Evolutionary conservation across 108 stramenopile genomes (phyloP).

Genomic region (Cyclostephanos tholiformis): DNA sequence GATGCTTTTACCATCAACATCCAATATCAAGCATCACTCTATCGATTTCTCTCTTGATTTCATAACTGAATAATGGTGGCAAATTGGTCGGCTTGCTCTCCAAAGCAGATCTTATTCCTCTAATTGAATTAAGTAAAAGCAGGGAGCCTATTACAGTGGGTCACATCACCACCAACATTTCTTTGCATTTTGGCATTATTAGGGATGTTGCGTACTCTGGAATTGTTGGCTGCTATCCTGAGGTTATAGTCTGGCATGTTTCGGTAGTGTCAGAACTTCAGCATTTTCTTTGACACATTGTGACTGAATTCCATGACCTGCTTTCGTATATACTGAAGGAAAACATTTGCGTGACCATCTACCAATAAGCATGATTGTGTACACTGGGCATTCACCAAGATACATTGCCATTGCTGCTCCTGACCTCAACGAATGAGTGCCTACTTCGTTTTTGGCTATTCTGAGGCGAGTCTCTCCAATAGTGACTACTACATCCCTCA

Average conservation of each 20-base stretch:
- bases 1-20: too few relatives aligned
- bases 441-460: neutral
- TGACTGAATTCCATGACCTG: neutral
- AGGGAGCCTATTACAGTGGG: too few relatives aligned
- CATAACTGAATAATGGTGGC: too few relatives aligned
- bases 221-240: too few relatives aligned
- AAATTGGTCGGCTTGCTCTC: too few relatives aligned
- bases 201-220: too few relatives aligned
- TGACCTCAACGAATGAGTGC: conserved; percentile 1
- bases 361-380: neutral
- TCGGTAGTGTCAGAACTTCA: neutral
- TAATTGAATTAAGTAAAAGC: too few relatives aligned
- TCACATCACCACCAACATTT: neutral
- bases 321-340: neutral
- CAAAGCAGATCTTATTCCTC: too few relatives aligned
- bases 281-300: neutral
- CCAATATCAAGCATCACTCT: too few relatives aligned
- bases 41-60: too few relatives aligned
- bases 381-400: neutral
- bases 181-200: neutral
- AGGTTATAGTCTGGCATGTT: neutral
- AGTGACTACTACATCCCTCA: neutral
- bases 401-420: conserved; percentile 9
- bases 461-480: neutral
- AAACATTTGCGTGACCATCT: neutral